These are phyloP conservation scores for Tylopilus balloui DNA, from an alignment of 768 basidiomycete species.

Conservation along the genomic window DNA sequence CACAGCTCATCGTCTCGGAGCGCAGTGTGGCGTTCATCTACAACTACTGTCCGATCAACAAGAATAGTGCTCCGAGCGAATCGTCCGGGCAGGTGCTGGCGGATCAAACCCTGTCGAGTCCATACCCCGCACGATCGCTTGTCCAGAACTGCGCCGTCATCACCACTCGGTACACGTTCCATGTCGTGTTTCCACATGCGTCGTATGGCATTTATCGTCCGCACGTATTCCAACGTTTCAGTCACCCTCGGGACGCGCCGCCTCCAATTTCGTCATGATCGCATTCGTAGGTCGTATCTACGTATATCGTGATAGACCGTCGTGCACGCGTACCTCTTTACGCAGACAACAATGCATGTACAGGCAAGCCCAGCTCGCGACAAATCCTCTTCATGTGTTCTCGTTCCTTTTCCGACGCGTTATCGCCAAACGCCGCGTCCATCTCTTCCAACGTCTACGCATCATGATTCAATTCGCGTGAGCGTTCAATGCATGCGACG, in stretches of 20 bases:
- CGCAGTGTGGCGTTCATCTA: slow-evolving; percentile 1
- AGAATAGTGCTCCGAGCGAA: background rate
- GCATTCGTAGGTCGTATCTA: background rate
- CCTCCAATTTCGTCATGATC: background rate
- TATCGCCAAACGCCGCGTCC: slow-evolving; percentile 31
- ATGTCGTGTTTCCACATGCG: background rate
- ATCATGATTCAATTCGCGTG: background rate
- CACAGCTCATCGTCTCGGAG: no score
- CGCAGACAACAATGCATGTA: slow-evolving; percentile 19
- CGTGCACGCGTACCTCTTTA: background rate
- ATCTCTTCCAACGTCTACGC: slow-evolving; percentile 33
- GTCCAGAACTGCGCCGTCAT: no score
- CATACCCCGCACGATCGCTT: no score
- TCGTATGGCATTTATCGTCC: background rate
- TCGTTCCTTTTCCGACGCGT: slow-evolving; percentile 23
- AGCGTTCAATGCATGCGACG: background rate
- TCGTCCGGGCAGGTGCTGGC: background rate
- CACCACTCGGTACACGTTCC: background rate
- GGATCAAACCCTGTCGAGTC: background rate
- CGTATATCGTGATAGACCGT: background rate
- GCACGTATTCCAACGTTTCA: background rate
- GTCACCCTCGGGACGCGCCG: no score
- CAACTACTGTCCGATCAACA: background rate
- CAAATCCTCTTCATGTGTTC: slow-evolving; percentile 27
- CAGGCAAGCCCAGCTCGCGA: slow-evolving; percentile 27